Evolutionary conservation across 129 eudicot species (phyloP), one percentile per base, ranked within the genome.

Genomic region (Arctium lappa): DNA sequence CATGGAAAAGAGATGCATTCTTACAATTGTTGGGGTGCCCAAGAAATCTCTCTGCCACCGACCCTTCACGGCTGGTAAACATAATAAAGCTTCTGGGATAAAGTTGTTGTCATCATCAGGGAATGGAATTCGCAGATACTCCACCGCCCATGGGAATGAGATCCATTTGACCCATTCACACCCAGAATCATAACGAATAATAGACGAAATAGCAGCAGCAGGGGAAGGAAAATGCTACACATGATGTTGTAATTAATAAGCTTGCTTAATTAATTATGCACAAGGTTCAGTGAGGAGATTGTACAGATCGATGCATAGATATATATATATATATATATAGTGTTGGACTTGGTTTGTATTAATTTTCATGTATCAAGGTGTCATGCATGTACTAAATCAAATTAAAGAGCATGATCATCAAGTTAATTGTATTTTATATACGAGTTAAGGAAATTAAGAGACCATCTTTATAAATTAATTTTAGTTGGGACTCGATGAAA

Each of bases 1-100:
- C 75, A 74, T 92, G 74, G 94, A 92, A 80, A 90, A 88, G 31
- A 70, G 69, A 62, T 92, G 97, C 69, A n/a, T 71, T 12, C 86
- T 90, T 42, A 83, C 42, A 70, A 81, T 88, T 44, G 82, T 85
- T 72, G 79, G 65, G n/a, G 72, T 92, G 18, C 97, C 97, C 8
- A 84, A 48, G 36, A 38, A 12, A 27, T 82, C 91, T 50, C 79
- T 79, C 2, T 92, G 93, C 75, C 73, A 48, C 38, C 56, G 2
- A 5, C 1, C 22, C 27, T 53, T 15, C 1, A 6, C 18, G 3
- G 18, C n/a, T 12, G 9, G 46, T 50, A 50, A 50, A 53, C 65
- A 16, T 27, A 53, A 53, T 15, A 27, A 22, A 12, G 62, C 3
- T 12, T 27, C 18, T 1, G 8, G 65, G 18, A 53, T 53, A 53